Percentiles rank a stretch among this genome's conserved stretches.
phyloP scores from a whole-genome alignment of 805 yeast species.

The Vanderwaltozyma yarrowii region DNA sequence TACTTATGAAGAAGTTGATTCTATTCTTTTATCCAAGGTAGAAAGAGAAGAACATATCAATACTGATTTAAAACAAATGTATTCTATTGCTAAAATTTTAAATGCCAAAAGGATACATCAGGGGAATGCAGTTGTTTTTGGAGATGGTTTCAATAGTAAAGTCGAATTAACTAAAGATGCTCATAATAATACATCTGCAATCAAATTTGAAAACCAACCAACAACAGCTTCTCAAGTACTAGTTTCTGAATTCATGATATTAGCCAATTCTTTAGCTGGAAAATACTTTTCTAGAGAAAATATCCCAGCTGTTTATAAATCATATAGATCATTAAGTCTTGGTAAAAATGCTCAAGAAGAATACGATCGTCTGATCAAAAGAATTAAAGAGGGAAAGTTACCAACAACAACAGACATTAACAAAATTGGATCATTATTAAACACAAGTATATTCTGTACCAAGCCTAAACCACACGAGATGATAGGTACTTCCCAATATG shows the following conservation, averaged over 20 bases:
- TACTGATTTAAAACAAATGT: conserved; percentile 31
- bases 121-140: conserved; percentile 31
- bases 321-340: conserved; percentile 28
- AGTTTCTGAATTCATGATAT: conserved; percentile 79
- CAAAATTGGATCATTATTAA: conserved; percentile 36
- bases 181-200: conserved; percentile 1
- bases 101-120: conserved; percentile 22
- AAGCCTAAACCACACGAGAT: conserved; percentile 44
- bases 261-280: conserved; percentile 59
- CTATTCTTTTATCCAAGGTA: conserved; percentile 2
- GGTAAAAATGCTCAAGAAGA: conserved; percentile 19
- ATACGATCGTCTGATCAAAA: conserved; percentile 16
- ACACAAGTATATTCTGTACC: conserved; percentile 42
- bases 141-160: conserved; percentile 27
- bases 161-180: conserved; percentile 11
- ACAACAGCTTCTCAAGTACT: conserved; percentile 44
- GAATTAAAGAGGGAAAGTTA: conserved; percentile 11
- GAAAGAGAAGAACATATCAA: conserved; percentile 4
- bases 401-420: conserved; percentile 34
- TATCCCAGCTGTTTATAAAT: conserved; percentile 40
- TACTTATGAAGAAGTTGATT: conserved; percentile 50
- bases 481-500: conserved; percentile 51
- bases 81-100: conserved; percentile 14
- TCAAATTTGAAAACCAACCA: conserved; percentile 17
- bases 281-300: conserved; percentile 32